Base-by-base conservation (phyloP, 2,329 filamentous ascomycete genomes). In the Harringtonia aguacate region DNA sequence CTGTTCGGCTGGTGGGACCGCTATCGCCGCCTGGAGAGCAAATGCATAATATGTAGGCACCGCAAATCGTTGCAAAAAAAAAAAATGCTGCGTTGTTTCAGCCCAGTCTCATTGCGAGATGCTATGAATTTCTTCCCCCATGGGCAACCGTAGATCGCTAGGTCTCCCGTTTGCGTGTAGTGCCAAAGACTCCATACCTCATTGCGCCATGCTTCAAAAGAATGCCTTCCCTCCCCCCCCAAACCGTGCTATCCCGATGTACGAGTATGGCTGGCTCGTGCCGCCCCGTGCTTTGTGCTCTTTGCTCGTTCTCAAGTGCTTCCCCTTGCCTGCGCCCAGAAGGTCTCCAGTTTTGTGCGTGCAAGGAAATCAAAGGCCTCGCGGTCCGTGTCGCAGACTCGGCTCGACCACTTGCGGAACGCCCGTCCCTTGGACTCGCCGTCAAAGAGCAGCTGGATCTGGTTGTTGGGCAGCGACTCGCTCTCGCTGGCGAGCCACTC, bases 301-400 rank as follows among this genome's bases (percentile, higher is more conserved):
- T 2, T 9, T 34, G 14, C 24, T 14, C 21, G 34, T n/a, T 10
- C 9, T 20, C 33, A 36, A 7, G 34, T 10, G 6, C 36, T 35
- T 3, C 27, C 36, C 27, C 43, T 17, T 4, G 43, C 90, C 53
- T 92, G 65, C 10, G 83, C 83, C 92, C 92, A 98, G 57, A 98
- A 90, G 55, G 84, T 94, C 55, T 97, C 90, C 75, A 97, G 85
- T 69, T 94, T 95, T 7, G 80, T 78, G 53, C 87, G 76, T 13
- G 79, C 67, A 49, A 98, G 64, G 20, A 81, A 73, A 53, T 95
- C 87, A 58, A 86, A 83, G 6, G 90, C 92, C 58, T 94, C 85
- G 12, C 81, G 76, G 60, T 98, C 92, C 3, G 86, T 90, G 64
- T 97, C 92, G 61, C 88, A 95, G n/a, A 92, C 79, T 59, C 86